Percentiles rank a stretch among this genome's conserved stretches.
phyloP scores from a whole-genome alignment of 2,329 filamentous ascomycete species.

The Thelonectria olida region DNA sequence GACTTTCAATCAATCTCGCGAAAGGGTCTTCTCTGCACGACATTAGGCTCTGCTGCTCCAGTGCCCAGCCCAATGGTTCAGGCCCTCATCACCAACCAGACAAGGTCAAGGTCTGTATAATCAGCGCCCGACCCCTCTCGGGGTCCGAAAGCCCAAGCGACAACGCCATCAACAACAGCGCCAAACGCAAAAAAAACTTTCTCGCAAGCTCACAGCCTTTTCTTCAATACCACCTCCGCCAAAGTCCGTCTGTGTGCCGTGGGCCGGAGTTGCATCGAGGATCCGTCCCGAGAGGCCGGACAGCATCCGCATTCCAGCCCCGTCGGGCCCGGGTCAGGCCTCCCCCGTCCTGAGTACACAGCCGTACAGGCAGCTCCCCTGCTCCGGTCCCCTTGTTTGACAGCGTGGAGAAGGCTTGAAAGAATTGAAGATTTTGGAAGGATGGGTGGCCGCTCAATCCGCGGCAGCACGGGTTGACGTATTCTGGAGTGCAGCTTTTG shows the following conservation, averaged over 20 bases:
- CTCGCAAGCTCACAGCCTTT: conserved; percentile 6
- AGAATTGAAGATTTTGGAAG: conserved; percentile 4
- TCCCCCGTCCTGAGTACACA: conserved; percentile 7
- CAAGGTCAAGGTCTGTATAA: conserved; percentile 31
- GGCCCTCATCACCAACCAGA: conserved; percentile 23
- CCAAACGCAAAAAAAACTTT: conserved; percentile 18
- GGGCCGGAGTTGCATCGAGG: conserved; percentile 26
- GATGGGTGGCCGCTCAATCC: background rate
- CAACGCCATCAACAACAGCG: background rate
- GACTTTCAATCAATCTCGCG: background rate
- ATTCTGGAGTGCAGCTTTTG: conserved; percentile 1
- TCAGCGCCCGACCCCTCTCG: conserved; percentile 25
- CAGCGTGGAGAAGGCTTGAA: background rate
- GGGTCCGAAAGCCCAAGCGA: conserved; percentile 3
- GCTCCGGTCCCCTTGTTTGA: conserved; percentile 2
- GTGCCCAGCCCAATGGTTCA: conserved; percentile 38
- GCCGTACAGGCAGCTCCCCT: conserved; percentile 13
- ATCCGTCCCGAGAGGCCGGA: conserved; percentile 34
- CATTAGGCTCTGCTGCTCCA: conserved; percentile 5
- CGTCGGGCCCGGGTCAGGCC: conserved; percentile 16
- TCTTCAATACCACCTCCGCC: background rate
- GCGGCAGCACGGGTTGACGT: conserved; percentile 1
- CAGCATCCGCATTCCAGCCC: conserved; percentile 24
- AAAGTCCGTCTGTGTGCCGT: conserved; percentile 13
- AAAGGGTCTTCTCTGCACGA: conserved; percentile 5